Base-by-base conservation (phyloP, 176 grass and related monocot species). In the Thinopyrum elongatum region DNA sequence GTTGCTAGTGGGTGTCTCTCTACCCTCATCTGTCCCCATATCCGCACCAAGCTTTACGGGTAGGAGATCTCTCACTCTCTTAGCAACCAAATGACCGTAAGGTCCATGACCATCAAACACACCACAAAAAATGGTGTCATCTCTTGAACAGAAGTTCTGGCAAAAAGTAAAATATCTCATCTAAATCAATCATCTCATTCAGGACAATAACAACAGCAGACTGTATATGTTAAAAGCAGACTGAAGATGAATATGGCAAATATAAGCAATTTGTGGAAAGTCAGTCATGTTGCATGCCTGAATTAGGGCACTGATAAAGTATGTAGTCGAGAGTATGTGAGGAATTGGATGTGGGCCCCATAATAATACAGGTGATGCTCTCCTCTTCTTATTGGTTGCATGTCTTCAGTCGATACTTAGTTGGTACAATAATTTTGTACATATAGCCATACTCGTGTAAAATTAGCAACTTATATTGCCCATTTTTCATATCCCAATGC, bases 61-160 rank as follows among this genome's bases (percentile, higher is more conserved):
- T 39, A 98, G 93, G 53, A 92, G 83, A 98, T 98, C 95, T 90
- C 95, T 95, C 57, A 98, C 93, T 89, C 93, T 93, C 87, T 88
- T 95, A 34, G 93, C 91, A 84, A 98, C 93, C 80, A 98, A 91
- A 93, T 98, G 95, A 33, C 95, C 93, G 30, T 90, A 89, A 28
- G 93, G 93, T 70, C 95, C 95, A 78, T 98, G 95, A 38, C 95
- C 95, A 90, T 98, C 95, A 89, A 98, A 98, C 76, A 98, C 91
- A 55, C 95, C 93, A 63, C 93, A 98, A 82, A 98, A 95, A 70
- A 93, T 65, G 25, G 89, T 92, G 85, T 95, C 95, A 74, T 90
- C 87, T 90, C 87, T 93, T 49, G 91, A 91, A 87, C 93, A 90
- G 66, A 95, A 98, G 77, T 98, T 98, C 95, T 98, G 93, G 14